A percentile compares a stretch with the other conserved stretches of the same genome.
phyloP scores from a whole-genome alignment of 345 rosid genomes.

The Citrus sp. region DNA sequence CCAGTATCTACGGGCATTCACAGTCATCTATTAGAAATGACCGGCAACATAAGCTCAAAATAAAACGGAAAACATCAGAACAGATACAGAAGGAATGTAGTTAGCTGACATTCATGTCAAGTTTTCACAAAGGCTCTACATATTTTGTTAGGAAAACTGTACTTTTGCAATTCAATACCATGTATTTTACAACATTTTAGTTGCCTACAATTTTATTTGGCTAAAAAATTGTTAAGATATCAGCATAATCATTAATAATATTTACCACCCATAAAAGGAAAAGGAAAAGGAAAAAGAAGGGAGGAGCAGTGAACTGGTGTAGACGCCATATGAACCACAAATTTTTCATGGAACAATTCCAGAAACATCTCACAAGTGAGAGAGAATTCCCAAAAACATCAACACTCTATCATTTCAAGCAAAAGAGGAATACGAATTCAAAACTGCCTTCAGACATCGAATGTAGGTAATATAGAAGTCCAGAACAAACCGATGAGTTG shows the following conservation, averaged over 20 bases:
- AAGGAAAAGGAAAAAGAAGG: not conserved
- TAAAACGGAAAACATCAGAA: not conserved
- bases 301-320: not conserved
- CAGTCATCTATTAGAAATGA: not conserved
- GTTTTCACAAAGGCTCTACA: not conserved
- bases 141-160: not conserved
- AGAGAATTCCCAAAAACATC: not conserved
- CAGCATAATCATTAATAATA: not conserved
- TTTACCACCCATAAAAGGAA: not conserved
- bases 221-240: not conserved
- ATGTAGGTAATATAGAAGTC: not conserved
- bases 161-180: not conserved
- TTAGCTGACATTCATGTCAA: not conserved
- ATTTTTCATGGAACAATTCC: too few relatives aligned
- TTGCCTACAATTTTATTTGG: not conserved
- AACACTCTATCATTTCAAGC: not conserved
- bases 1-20: conserved; percentile 56
- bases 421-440: not conserved
- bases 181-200: not conserved
- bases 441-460: not conserved
- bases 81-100: not conserved
- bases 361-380: not conserved
- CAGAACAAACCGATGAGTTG: not conserved
- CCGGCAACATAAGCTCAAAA: not conserved
- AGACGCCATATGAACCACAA: too few relatives aligned